Conservation (phyloP, 495 filamentous ascomycete species). For the Penicillium cosmopolitanum region DNA sequence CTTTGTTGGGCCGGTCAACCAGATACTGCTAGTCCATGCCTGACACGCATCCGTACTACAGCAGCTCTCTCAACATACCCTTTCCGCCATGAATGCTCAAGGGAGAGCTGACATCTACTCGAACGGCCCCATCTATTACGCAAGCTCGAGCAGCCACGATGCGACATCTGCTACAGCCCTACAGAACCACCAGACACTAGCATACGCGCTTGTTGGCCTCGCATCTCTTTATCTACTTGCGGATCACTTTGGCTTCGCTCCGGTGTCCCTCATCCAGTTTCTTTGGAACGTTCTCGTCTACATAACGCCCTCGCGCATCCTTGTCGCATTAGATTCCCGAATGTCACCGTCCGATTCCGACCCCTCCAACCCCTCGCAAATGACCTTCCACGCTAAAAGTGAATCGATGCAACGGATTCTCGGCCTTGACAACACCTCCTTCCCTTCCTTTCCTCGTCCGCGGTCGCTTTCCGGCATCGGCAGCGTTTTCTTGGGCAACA, state of each 20-base stretch:
- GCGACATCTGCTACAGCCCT: slow-evolving; percentile 33
- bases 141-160: slow-evolving; percentile 37
- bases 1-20: slow-evolving; percentile 6
- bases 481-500: slow-evolving; percentile 41
- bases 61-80: slow-evolving; percentile 18
- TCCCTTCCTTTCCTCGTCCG: slow-evolving; percentile 51
- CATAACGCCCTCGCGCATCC: slow-evolving; percentile 60
- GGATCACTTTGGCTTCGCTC: slow-evolving; percentile 33
- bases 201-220: slow-evolving; percentile 27
- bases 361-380: slow-evolving; percentile 24
- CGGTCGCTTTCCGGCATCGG: slow-evolving; percentile 48
- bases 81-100: slow-evolving; percentile 48
- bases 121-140: slow-evolving; percentile 33
- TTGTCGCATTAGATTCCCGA: slow-evolving; percentile 60
- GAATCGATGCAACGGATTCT: slow-evolving; percentile 69
- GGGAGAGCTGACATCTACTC: slow-evolving; percentile 36
- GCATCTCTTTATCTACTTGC: slow-evolving; percentile 34
- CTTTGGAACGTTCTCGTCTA: slow-evolving; percentile 68
- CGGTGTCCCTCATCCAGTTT: slow-evolving; percentile 30
- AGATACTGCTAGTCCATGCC: slow-evolving; percentile 22
- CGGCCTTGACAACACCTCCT: slow-evolving; percentile 61
- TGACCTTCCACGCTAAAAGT: slow-evolving; percentile 56
- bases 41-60: slow-evolving; percentile 24
- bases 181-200: slow-evolving; percentile 33
- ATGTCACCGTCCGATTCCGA: slow-evolving; percentile 29